Conservation (phyloP, 345 rosid species). For the Excoecaria cochinchinensis region DNA sequence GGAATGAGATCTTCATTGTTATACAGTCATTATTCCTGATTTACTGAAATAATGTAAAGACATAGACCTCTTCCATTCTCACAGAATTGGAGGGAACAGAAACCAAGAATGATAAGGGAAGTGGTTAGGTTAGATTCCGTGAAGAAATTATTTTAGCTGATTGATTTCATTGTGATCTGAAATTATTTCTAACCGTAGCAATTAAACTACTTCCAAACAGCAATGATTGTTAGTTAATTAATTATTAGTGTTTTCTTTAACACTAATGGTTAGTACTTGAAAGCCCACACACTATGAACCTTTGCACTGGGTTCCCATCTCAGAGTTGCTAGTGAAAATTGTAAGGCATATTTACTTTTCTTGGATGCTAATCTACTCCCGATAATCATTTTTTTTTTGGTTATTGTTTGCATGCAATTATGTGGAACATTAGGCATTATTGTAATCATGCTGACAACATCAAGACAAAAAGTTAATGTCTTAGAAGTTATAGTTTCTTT, state of each 20-base stretch:
- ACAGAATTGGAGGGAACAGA: neutral
- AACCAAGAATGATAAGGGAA: neutral
- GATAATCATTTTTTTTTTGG: neutral
- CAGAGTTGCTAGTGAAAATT: neutral
- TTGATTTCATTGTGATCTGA: neutral
- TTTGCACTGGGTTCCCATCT: neutral
- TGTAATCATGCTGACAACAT: neutral
- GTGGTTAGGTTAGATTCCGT: too few relatives aligned
- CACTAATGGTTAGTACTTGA: neutral
- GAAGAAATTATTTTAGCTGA: neutral
- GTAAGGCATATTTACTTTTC: slow-evolving; percentile 5
- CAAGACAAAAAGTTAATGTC: neutral
- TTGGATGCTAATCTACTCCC: neutral
- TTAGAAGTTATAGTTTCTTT: neutral
- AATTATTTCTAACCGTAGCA: neutral
- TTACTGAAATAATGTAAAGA: neutral
- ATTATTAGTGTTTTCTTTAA: too few relatives aligned
- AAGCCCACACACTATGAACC: too few relatives aligned
- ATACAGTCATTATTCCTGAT: neutral
- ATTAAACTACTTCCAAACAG: neutral
- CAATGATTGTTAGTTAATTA: neutral
- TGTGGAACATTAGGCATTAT: neutral
- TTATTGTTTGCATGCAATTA: neutral
- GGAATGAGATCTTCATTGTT: neutral
- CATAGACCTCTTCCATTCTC: neutral